phyloP scores from a whole-genome alignment of 106 monocot genomes.

The Acanthochlamys bracteata region DNA sequence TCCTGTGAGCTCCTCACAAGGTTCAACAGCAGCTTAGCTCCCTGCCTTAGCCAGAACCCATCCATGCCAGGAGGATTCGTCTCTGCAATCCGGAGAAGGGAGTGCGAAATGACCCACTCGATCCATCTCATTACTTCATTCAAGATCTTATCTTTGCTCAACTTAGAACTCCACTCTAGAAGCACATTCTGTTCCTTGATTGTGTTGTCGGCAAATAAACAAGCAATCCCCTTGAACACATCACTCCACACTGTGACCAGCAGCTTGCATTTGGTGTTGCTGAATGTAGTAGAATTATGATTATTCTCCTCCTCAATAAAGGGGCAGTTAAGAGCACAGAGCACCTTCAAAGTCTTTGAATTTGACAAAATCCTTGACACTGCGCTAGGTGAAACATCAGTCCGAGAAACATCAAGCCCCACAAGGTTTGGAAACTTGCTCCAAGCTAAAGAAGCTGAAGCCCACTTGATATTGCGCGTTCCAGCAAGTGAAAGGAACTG shows the following conservation, averaged over 20 bases:
- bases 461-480: slow-evolving; percentile 46
- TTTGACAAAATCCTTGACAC: slow-evolving; percentile 36
- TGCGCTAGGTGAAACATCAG: slow-evolving; percentile 47
- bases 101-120: slow-evolving; percentile 77
- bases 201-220: slow-evolving; percentile 22
- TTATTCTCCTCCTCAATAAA: slow-evolving; percentile 40
- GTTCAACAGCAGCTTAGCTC: slow-evolving; percentile 51
- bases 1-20: slow-evolving; percentile 67
- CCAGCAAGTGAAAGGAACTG: slow-evolving; percentile 57
- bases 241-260: slow-evolving; percentile 51
- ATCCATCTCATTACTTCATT: slow-evolving; percentile 74
- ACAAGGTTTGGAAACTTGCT: slow-evolving; percentile 44
- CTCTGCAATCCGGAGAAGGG: slow-evolving; percentile 70
- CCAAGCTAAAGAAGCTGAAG: slow-evolving; percentile 42
- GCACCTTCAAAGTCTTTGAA: slow-evolving; percentile 59
- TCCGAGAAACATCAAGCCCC: slow-evolving; percentile 77
- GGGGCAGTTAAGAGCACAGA: slow-evolving; percentile 63
- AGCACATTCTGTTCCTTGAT: slow-evolving; percentile 24
- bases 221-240: slow-evolving; percentile 49
- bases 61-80: slow-evolving; percentile 47
- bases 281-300: slow-evolving; percentile 22
- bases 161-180: slow-evolving; percentile 33
- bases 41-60: slow-evolving; percentile 82
- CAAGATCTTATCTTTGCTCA: slow-evolving; percentile 27
- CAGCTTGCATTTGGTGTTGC: slow-evolving; percentile 48